A percentile compares a stretch with the other conserved stretches of the same genome.
Evolutionary conservation across 2,329 filamentous ascomycete species (phyloP).

Genomic region (Colletotrichum falcatum): DNA sequence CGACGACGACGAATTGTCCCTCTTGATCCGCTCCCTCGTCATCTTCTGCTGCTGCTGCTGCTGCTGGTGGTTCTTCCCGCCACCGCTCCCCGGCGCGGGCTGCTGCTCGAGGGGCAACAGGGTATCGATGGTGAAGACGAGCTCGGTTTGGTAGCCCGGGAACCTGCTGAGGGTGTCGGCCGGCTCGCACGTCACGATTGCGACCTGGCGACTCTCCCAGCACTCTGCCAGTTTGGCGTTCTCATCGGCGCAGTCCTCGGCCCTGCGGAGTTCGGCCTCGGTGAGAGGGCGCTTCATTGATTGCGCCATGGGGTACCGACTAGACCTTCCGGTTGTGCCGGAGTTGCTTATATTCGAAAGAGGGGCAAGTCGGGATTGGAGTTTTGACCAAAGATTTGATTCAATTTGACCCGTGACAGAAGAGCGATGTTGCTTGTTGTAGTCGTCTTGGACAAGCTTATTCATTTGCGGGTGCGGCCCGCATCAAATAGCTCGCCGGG

Average conservation of each 20-base stretch:
- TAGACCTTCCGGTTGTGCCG: conserved; percentile 38
- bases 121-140: not conserved
- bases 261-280: conserved; percentile 2
- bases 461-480: not conserved
- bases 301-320: conserved; percentile 43
- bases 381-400: not conserved
- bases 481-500: not conserved
- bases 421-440: not conserved
- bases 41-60: not conserved
- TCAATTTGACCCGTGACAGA: not conserved
- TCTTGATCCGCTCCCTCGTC: not conserved
- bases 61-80: not conserved
- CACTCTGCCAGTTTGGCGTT: conserved; percentile 18
- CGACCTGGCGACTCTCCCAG: conserved; percentile 4
- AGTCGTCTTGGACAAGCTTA: not conserved
- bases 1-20: not conserved
- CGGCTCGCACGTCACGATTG: not conserved
- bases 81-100: not conserved
- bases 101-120: not conserved
- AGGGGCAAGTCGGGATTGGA: not conserved
- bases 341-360: not conserved
- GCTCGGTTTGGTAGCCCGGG: not conserved
- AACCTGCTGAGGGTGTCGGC: not conserved
- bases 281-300: conserved; percentile 12
- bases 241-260: conserved; percentile 17